Evolutionary conservation across 2,329 filamentous ascomycete genomes (phyloP).

Genomic region (Monosporascus ibericus): DNA sequence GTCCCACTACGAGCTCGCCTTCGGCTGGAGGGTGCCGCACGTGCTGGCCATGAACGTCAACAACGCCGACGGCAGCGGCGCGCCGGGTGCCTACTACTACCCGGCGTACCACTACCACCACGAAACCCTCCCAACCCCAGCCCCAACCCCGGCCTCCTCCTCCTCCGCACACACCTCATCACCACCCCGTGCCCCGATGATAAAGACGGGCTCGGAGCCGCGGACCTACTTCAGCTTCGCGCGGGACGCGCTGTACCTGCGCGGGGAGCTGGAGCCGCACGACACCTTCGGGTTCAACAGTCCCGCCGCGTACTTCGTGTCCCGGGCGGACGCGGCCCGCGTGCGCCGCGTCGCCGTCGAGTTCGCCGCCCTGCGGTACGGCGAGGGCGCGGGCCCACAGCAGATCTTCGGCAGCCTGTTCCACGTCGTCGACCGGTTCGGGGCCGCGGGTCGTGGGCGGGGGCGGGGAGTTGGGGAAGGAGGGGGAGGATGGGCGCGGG

Average conservation of each 20-base stretch:
- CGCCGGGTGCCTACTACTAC: background rate
- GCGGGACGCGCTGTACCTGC: constrained; percentile 40
- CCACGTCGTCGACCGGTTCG: constrained; percentile 41
- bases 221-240: constrained; percentile 43
- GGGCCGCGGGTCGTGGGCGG: background rate
- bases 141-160: background rate
- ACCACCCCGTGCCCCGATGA: constrained; percentile 11
- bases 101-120: constrained; percentile 1
- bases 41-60: constrained; percentile 22
- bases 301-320: constrained; percentile 43
- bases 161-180: background rate
- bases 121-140: constrained; percentile 1
- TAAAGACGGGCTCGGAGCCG: constrained; percentile 26
- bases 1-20: constrained; percentile 38
- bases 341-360: constrained; percentile 38
- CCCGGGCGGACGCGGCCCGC: constrained; percentile 34
- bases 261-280: constrained; percentile 42
- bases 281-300: constrained; percentile 40
- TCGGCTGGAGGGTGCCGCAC: constrained; percentile 40
- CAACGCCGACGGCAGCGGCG: background rate
- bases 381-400: constrained; percentile 32
- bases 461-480: background rate
- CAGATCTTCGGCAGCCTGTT: constrained; percentile 42
- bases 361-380: constrained; percentile 38
- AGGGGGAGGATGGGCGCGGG: background rate